Evolutionary conservation across 129 eudicot genomes (phyloP).

Genomic region (Flaveria brownii): DNA sequence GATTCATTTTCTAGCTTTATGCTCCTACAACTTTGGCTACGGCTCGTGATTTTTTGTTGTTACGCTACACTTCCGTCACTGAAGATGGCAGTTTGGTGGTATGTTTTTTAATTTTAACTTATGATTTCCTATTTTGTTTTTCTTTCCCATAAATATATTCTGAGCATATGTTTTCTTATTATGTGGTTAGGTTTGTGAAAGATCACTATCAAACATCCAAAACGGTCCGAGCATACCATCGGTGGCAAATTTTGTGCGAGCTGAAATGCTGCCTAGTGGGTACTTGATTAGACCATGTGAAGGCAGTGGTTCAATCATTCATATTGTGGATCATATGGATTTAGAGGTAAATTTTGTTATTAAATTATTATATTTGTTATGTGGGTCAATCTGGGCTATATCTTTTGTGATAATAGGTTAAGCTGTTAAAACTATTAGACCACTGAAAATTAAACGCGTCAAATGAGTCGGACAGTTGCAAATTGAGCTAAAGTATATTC

Average conservation of each 20-base stretch:
- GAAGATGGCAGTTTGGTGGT: conserved; percentile 98
- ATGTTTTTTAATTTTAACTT: conserved; percentile 14
- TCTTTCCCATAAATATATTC: neutral
- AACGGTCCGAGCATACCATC: conserved; percentile 50
- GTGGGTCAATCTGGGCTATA: neutral
- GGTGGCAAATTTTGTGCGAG: conserved; percentile 49
- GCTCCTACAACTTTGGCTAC: conserved; percentile 99
- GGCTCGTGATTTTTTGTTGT: conserved; percentile 93
- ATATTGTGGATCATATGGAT: conserved; percentile 62
- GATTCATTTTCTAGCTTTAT: conserved; percentile 56
- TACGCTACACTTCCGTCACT: conserved; percentile 88
- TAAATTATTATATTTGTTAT: neutral
- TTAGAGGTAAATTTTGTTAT: conserved; percentile 28
- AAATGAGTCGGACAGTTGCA: neutral
- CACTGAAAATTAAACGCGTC: neutral
- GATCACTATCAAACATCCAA: conserved; percentile 48
- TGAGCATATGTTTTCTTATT: conserved; percentile 14
- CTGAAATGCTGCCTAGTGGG: conserved; percentile 58
- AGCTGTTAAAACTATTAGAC: neutral
- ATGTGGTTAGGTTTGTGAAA: conserved; percentile 48
- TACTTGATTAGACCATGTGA: conserved; percentile 58
- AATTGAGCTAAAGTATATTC: neutral
- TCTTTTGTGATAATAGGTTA: neutral
- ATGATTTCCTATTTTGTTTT: neutral
- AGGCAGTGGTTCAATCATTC: conserved; percentile 52